Conservation (phyloP, 768 basidiomycete species). For the Phylloporus rhodoxanthus region DNA sequence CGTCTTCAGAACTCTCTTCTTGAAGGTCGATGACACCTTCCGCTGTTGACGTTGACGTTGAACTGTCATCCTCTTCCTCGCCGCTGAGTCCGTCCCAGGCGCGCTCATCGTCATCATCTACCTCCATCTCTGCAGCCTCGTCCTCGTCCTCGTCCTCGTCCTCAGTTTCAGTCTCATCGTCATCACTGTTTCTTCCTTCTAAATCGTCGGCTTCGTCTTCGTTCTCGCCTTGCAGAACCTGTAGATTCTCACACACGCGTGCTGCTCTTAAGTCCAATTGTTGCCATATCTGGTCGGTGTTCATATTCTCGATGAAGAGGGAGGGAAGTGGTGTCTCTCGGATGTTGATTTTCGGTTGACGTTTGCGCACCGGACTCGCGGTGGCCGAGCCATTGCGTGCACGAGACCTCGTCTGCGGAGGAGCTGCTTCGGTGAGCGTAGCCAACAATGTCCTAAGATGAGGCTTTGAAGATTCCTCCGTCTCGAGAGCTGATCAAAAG, state of each 20-base stretch:
- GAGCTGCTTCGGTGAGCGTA: conserved; percentile 59
- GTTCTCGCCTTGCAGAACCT: conserved; percentile 55
- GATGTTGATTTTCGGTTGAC: conserved; percentile 31
- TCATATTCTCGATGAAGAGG: conserved; percentile 74
- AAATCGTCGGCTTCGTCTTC: conserved; percentile 28
- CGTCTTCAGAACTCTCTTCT: conserved; percentile 37
- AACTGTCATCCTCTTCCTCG: conserved; percentile 23
- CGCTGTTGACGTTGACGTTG: conserved; percentile 7
- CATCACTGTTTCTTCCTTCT: conserved; percentile 10
- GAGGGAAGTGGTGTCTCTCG: conserved; percentile 66
- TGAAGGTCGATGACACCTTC: conserved; percentile 30
- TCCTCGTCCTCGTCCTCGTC: conserved; percentile 31
- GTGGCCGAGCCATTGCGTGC: conserved; percentile 33
- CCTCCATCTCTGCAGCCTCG: conserved; percentile 29
- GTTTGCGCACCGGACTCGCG: conserved; percentile 32
- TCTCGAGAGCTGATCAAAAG: conserved; percentile 48
- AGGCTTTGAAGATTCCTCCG: conserved; percentile 59
- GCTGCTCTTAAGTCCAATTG: conserved; percentile 82
- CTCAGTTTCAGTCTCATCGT: conserved; percentile 27
- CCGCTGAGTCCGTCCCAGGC: conserved; percentile 26
- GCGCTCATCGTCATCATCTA: conserved; percentile 19
- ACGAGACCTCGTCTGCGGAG: conserved; percentile 73
- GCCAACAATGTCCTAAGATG: conserved; percentile 61
- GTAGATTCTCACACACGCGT: conserved; percentile 63
- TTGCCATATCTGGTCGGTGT: conserved; percentile 86